A percentile compares a stretch with the other conserved stretches of the same genome.
These are phyloP conservation scores for Fomitopsis betulina DNA, from an alignment of 1,284 basidiomycete species.

Conservation along the genomic window DNA sequence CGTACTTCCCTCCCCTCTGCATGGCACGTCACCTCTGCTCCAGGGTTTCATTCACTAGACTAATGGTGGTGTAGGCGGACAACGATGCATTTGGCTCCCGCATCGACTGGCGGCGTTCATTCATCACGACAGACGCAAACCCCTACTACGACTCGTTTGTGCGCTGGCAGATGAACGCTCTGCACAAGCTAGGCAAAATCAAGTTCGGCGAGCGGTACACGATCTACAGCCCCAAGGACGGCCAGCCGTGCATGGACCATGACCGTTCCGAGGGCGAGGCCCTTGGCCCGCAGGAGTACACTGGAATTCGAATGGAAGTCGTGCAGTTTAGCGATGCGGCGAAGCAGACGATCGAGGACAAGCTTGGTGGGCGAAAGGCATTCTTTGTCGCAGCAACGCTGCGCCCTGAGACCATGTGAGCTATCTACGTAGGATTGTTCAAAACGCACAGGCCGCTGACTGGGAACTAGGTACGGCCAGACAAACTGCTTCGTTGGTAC, in stretches of 20 bases:
- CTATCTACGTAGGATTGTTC: slow-evolving; percentile 12
- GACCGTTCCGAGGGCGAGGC: slow-evolving; percentile 96
- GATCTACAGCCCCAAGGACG: slow-evolving; percentile 99
- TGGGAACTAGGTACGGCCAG: slow-evolving; percentile 81
- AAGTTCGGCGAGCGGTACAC: slow-evolving; percentile 99
- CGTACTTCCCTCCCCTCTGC: slow-evolving; percentile 96
- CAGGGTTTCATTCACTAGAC: slow-evolving; percentile 3
- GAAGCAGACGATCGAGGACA: slow-evolving; percentile 58
- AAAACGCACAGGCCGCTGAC: slow-evolving; percentile 12
- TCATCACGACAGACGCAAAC: slow-evolving; percentile 94
- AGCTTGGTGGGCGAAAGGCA: slow-evolving; percentile 76
- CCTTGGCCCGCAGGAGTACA: slow-evolving; percentile 95
- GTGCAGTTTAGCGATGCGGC: slow-evolving; percentile 72
- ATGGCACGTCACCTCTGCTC: slow-evolving; percentile 43
- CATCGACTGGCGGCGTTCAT: slow-evolving; percentile 96
- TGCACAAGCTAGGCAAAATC: slow-evolving; percentile 83
- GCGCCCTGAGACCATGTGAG: slow-evolving; percentile 95
- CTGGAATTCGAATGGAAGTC: slow-evolving; percentile 94
- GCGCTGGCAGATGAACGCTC: slow-evolving; percentile 97
- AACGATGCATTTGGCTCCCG: slow-evolving; percentile 87
- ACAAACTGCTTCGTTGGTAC: slow-evolving; percentile 98
- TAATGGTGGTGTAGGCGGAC: slow-evolving; percentile 51
- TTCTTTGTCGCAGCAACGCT: slow-evolving; percentile 95
- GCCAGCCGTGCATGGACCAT: slow-evolving; percentile 99
- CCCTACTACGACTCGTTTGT: slow-evolving; percentile 98